Evolutionary conservation across 2,329 filamentous ascomycete species (phyloP), one percentile per base, ranked within the genome.

Genomic region (Botryotinia narcissicola): DNA sequence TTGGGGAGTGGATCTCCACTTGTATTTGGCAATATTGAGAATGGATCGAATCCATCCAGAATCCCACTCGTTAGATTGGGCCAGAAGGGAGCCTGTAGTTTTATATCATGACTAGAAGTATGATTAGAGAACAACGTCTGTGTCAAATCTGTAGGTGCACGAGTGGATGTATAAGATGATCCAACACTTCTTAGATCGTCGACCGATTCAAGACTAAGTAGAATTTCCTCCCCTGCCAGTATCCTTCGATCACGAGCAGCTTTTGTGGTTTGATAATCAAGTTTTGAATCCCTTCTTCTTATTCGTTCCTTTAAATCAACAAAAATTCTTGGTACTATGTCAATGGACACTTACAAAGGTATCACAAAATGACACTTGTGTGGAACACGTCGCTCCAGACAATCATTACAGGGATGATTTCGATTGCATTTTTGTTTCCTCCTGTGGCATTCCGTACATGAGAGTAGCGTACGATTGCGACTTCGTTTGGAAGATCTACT

Each of bases 361-460:
- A 64, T 70, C 59, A 73, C 22, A 61, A 78, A 78, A 61, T 71
- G 74, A 60, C 77, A 78, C 40, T 73, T 74, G 32, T 75, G n/a
- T 18, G 73, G 66, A 20, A 76, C 54, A 10, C 75, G 71, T 32
- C 77, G 74, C 40, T 74, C 73, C 1, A 66, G 62, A 70, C 78
- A 79, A 64, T 78, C 75, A 57, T 44, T 61, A 60, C 76, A 79
- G 35, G 76, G 78, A 32, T 71, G 54, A 25, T 35, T 59, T 25
- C 75, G 68, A 67, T 77, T 71, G 63, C 78, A 79, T 69, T 76
- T 78, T 59, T 79, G 77, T 60, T 79, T 79, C 35, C 76, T 72
- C 35, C 76, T 73, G 48, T 78, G 75, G 37, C 77, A 79, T 61
- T 79, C 77, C 20, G 72, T 75, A 68, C 77, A 78, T 4, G 76